Evolutionary conservation across 2,329 filamentous ascomycete genomes (phyloP).

Genomic region (Aureobasidium sp.): DNA sequence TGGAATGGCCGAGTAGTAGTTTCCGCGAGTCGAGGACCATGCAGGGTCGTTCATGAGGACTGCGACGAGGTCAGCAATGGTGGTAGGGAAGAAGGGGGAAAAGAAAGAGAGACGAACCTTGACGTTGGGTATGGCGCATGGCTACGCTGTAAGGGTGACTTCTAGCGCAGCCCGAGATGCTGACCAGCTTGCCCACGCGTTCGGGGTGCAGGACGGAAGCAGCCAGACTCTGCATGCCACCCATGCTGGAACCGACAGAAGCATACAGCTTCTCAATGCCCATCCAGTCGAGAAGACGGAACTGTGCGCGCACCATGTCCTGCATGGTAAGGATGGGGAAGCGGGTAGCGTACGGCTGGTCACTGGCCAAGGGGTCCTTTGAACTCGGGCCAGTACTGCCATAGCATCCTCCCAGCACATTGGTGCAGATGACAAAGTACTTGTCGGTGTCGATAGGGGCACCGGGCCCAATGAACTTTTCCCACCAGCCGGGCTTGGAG

Average conservation of each 20-base stretch:
- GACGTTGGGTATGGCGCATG: slow-evolving; percentile 94
- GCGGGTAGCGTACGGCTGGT: slow-evolving; percentile 76
- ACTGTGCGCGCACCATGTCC: slow-evolving; percentile 96
- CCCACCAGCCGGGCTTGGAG: slow-evolving; percentile 93
- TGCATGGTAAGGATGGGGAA: slow-evolving; percentile 95
- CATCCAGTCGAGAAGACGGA: slow-evolving; percentile 74
- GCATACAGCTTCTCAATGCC: slow-evolving; percentile 76
- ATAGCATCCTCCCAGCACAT: slow-evolving; percentile 92
- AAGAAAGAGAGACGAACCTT: slow-evolving; percentile 39
- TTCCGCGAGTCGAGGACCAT: slow-evolving; percentile 73
- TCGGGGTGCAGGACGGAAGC: slow-evolving; percentile 77
- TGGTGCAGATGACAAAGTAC: slow-evolving; percentile 92
- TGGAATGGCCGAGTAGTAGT: slow-evolving; percentile 75
- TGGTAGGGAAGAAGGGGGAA: not conserved
- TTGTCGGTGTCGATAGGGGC: slow-evolving; percentile 80
- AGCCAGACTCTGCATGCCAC: slow-evolving; percentile 93
- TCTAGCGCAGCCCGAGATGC: slow-evolving; percentile 86
- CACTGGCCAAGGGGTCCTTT: slow-evolving; percentile 56
- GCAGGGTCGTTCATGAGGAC: slow-evolving; percentile 99
- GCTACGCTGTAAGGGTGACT: slow-evolving; percentile 97
- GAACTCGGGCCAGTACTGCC: slow-evolving; percentile 88
- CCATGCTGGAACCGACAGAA: slow-evolving; percentile 94
- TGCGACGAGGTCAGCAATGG: slow-evolving; percentile 17
- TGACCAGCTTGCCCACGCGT: slow-evolving; percentile 74
- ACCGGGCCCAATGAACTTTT: slow-evolving; percentile 91